Base-by-base conservation (phyloP, 2,329 filamentous ascomycete genomes). In the Ophiostoma triangulosporum region DNA sequence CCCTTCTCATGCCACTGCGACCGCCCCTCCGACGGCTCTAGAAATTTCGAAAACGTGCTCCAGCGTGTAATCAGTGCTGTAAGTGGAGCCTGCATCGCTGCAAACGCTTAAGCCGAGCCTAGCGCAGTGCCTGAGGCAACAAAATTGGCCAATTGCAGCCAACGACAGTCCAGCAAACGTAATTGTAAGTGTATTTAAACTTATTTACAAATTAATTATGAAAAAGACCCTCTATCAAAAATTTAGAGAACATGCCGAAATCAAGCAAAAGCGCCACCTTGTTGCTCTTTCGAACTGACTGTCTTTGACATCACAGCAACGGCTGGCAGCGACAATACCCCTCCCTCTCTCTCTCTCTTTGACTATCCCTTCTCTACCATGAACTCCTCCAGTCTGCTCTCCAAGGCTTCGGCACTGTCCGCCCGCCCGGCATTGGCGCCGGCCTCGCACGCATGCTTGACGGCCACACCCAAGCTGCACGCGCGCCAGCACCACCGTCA, bases 381-480 rank as follows among this genome's bases (percentile, higher is more conserved):
- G 46, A 48, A 27, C 14, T 43, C 49, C 4, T 40, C 35, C 35
- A 64, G 59, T 55, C 60, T 68, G 52, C 53, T 68, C 27, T 61
- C 64, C 36, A 66, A 65, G 60, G 64, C 64, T n/a, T 63, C 64
- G 22, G 62, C 59, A 31, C 55, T 66, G 35, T 63, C 66, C 51
- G 60, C 61, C 24, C 61, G 63, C 54, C 63, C 63, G 46, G 35
- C 49, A 22, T 58, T 67, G 53, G 62, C 63, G 6, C 62, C 63
- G 45, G 61, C 63, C 12, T 60, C 62, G 36, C 64, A 64, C 52
- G 58, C 63, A 59, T 67, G 64, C 51, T 58, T 63, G 26, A 38
- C 40, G 14, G 7, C 54, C 1, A 60, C 59, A 27, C 62, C 61
- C 55, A 57, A 59, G 54, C 52, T 64, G 32, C 58, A 38, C 27